Evolutionary conservation across 2,329 filamentous ascomycete species (phyloP).

Genomic region (Cercospora sp.): DNA sequence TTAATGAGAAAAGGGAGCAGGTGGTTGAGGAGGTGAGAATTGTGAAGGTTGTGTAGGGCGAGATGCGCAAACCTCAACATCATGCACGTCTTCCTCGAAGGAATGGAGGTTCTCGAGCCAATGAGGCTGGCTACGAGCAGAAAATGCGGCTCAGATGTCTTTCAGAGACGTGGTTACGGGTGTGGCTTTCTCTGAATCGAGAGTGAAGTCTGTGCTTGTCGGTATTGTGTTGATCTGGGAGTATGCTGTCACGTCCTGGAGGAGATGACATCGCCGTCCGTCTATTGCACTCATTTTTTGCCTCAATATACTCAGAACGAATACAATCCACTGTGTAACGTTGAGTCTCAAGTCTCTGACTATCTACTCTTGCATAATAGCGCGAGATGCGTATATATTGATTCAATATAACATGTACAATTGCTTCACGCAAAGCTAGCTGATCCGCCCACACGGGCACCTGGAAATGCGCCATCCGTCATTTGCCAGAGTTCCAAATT

Average conservation of each 20-base stretch:
- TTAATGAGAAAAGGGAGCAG: neutral
- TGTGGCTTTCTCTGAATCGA: too few relatives aligned
- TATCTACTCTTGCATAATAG: neutral
- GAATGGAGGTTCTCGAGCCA: too few relatives aligned
- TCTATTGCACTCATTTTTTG: neutral
- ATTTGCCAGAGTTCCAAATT: neutral
- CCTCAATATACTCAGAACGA: neutral
- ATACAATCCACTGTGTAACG: neutral
- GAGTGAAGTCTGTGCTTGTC: too few relatives aligned
- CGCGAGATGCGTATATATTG: neutral
- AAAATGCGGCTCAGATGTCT: too few relatives aligned
- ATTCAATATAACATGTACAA: neutral
- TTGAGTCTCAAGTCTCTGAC: neutral
- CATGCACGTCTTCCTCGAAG: too few relatives aligned
- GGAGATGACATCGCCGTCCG: neutral
- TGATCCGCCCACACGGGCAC: neutral
- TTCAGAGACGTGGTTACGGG: too few relatives aligned
- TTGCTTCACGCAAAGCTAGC: neutral
- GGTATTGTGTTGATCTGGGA: too few relatives aligned
- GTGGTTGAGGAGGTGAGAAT: neutral
- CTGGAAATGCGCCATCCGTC: neutral
- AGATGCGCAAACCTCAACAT: too few relatives aligned
- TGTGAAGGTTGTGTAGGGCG: neutral
- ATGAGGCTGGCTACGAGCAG: too few relatives aligned
- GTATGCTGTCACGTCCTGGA: neutral